Percentiles rank a stretch among this genome's conserved stretches.
Conservation (phyloP, 768 basidiomycete genomes). For the Russula foetens region DNA sequence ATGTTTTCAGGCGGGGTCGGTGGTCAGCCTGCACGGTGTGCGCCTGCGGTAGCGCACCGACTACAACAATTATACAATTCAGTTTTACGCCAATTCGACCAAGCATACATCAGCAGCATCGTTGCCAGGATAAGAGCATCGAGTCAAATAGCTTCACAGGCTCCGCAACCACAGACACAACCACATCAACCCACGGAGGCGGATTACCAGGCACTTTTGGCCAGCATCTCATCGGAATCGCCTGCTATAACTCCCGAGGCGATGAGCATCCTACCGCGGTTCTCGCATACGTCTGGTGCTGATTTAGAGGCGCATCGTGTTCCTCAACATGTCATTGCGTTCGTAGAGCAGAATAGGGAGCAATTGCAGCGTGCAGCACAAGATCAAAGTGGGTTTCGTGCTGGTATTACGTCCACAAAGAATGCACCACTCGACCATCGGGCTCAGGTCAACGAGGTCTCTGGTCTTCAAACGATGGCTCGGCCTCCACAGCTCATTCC, state of each 20-base stretch:
- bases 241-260: neutral
- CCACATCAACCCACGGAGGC: slow-evolving; percentile 10
- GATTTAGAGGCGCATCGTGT: slow-evolving; percentile 11
- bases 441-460: neutral
- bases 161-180: neutral
- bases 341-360: slow-evolving; percentile 12
- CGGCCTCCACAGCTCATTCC: neutral
- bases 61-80: slow-evolving; percentile 5
- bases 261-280: slow-evolving; percentile 16
- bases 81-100: slow-evolving; percentile 3
- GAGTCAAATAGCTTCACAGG: neutral
- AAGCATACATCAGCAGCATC: slow-evolving; percentile 1
- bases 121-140: neutral
- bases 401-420: slow-evolving; percentile 8
- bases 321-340: slow-evolving; percentile 4
- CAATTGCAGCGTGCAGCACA: slow-evolving; percentile 8
- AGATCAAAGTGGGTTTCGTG: slow-evolving; percentile 16
- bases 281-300: slow-evolving; percentile 12
- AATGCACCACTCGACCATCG: slow-evolving; percentile 3
- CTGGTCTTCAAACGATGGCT: neutral
- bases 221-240: neutral
- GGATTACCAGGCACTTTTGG: slow-evolving; percentile 11
- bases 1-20: neutral
- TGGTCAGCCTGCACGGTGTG: slow-evolving; percentile 1
- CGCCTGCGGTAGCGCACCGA: neutral